Conservation (phyloP, 768 basidiomycete genomes). For the Tylopilus sp. region DNA sequence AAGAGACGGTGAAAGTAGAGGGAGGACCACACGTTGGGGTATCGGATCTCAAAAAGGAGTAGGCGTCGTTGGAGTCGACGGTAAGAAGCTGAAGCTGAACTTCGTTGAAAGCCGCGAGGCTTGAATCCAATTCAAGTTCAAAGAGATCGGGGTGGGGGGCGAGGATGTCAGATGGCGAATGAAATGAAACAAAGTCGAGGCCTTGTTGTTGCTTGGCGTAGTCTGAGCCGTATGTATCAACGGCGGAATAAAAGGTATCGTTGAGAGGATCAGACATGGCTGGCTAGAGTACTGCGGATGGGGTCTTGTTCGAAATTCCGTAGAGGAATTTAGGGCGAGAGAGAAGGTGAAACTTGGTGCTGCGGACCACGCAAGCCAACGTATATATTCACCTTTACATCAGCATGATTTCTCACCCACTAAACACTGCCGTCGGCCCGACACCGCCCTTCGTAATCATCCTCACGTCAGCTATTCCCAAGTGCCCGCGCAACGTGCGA, state of each 20-base stretch:
- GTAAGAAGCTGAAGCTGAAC: conserved; percentile 58
- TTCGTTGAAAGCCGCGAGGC: conserved; percentile 65
- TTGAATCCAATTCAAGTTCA: conserved; percentile 76
- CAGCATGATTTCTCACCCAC: conserved; percentile 29
- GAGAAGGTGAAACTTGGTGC: conserved; percentile 10
- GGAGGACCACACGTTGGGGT: conserved; percentile 67
- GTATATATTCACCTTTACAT: conserved; percentile 36
- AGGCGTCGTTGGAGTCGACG: conserved; percentile 63
- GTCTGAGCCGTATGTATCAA: conserved; percentile 35
- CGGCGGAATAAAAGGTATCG: conserved; percentile 33
- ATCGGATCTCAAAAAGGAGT: conserved; percentile 59
- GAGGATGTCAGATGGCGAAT: conserved; percentile 64
- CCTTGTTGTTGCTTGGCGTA: conserved; percentile 40
- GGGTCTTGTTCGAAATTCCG: conserved; percentile 11
- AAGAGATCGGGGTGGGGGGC: conserved; percentile 81
- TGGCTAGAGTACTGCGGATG: conserved; percentile 25
- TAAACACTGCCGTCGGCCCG: conserved; percentile 29
- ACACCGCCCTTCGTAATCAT: conserved; percentile 9
- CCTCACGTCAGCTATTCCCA: conserved; percentile 18
- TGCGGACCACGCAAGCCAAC: conserved; percentile 33
- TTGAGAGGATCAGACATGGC: conserved; percentile 31
- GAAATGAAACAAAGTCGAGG: conserved; percentile 68
- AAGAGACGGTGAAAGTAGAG: conserved; percentile 75
- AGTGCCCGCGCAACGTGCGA: neutral
- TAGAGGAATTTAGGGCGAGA: conserved; percentile 4